Percentiles rank a stretch among this genome's conserved stretches.
Conservation (phyloP, 2,329 filamentous ascomycete genomes). For the Gremmenia infestans region DNA sequence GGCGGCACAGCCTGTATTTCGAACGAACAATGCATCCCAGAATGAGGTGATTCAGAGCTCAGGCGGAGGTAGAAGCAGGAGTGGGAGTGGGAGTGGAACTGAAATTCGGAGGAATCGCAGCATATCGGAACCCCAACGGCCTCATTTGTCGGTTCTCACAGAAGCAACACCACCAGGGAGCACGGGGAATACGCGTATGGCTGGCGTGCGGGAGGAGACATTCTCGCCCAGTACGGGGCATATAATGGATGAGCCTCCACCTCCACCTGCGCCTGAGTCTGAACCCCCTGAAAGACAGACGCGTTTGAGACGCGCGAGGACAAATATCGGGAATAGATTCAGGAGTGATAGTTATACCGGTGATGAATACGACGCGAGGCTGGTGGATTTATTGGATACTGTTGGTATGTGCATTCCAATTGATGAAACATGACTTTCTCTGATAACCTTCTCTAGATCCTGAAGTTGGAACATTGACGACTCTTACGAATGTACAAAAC, state of each 20-base stretch:
- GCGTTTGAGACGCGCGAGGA: constrained; percentile 17
- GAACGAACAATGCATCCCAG: background rate
- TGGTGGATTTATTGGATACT: constrained; percentile 65
- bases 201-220: constrained; percentile 14
- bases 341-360: background rate
- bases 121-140: constrained; percentile 15
- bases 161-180: background rate
- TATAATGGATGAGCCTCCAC: background rate
- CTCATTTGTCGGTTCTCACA: background rate
- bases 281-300: constrained; percentile 3
- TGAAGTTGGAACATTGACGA: constrained; percentile 69
- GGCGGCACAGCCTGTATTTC: background rate
- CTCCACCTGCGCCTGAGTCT: background rate
- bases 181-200: constrained; percentile 5
- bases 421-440: background rate
- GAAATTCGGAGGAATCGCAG: constrained; percentile 15
- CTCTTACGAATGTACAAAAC: constrained; percentile 84
- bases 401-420: constrained; percentile 47
- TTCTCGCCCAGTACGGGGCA: constrained; percentile 8
- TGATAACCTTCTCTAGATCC: constrained; percentile 23
- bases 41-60: background rate
- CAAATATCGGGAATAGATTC: constrained; percentile 11
- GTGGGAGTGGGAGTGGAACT: background rate
- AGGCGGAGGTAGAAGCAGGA: no score
- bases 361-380: constrained; percentile 52